These are phyloP conservation scores for Agrocybe pediades DNA, from an alignment of 768 basidiomycete genomes.

Conservation along the genomic window DNA sequence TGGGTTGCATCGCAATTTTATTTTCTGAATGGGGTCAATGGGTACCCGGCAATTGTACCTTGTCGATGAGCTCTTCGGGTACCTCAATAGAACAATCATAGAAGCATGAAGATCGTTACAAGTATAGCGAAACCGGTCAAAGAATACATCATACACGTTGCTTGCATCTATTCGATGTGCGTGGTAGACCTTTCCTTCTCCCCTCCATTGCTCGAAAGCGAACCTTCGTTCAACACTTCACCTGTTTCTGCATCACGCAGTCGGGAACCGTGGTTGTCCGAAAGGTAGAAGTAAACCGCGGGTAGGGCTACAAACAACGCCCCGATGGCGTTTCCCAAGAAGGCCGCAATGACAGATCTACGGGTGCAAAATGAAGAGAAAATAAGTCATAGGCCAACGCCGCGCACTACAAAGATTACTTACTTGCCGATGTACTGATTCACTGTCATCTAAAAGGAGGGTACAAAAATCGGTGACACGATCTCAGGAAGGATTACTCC, in stretches of 20 bases:
- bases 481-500: background rate
- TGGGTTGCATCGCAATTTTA: too few relatives aligned
- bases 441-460: conserved; percentile 41
- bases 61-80: too few relatives aligned
- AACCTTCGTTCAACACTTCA: conserved; percentile 13
- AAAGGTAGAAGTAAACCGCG: conserved; percentile 63
- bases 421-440: conserved; percentile 70
- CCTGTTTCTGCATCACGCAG: conserved; percentile 43
- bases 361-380: background rate
- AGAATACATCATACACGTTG: background rate
- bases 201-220: conserved; percentile 10
- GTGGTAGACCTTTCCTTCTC: conserved; percentile 10
- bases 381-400: background rate
- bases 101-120: too few relatives aligned
- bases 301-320: conserved; percentile 66
- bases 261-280: conserved; percentile 37
- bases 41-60: too few relatives aligned
- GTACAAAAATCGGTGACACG: conserved; percentile 3
- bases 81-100: too few relatives aligned
- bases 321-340: conserved; percentile 69
- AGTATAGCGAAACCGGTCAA: background rate
- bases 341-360: conserved; percentile 65
- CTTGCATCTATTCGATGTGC: background rate
- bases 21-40: too few relatives aligned
- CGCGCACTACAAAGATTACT: conserved; percentile 17